Base-by-base conservation (phyloP, 1,284 basidiomycete genomes). In the Cutaneotrichosporon daszewskae region DNA sequence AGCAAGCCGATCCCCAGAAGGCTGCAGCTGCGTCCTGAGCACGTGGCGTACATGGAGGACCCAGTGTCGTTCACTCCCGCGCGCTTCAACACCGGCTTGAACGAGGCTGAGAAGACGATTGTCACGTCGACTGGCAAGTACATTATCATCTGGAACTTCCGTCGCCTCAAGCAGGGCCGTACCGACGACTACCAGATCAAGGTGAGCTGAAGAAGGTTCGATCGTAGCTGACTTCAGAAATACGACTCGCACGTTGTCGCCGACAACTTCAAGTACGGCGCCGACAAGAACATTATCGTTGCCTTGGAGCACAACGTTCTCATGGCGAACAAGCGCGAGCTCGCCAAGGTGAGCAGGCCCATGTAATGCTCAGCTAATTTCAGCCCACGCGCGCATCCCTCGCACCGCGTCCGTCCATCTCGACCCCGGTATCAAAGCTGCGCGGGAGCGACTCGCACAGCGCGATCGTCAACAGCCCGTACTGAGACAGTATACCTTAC, bases 51-150 rank as follows among this genome's bases (percentile, higher is more conserved):
- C 69, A 97, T 98, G 92, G 84, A 84, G 47, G 78, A 85, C 54
- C 82, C 83, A 33, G 81, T 98, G 45, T 80, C 79, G 11, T 96
- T 98, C 69, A 88, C 90, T 0, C 90, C 92, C 24, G 95, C 94
- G 3, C 83, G 91, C 56, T 98, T 98, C 75, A 96, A 98, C 68
- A 83, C 84, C 50, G 89, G 87, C 14, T 77, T 85, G 61, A 85
- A 83, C 17, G 80, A 85, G 57, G 80, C 84, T 41, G 94, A 98
- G 74, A 94, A 89, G 64, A 88, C 88, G 6, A 98, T 98, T 54
- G 85, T 98, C 43, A 98, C 95, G 0, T 90, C 89, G 9, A 94
- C 87, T 0, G 95, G 94, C n/a, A 82, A 85, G 57, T 98, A 84
- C 62, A 86, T 98, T 53, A 79, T 96, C 57, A 89, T 85, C 6